phyloP scores from a whole-genome alignment of 2,329 filamentous ascomycete species.

The Xylaria arbuscula region DNA sequence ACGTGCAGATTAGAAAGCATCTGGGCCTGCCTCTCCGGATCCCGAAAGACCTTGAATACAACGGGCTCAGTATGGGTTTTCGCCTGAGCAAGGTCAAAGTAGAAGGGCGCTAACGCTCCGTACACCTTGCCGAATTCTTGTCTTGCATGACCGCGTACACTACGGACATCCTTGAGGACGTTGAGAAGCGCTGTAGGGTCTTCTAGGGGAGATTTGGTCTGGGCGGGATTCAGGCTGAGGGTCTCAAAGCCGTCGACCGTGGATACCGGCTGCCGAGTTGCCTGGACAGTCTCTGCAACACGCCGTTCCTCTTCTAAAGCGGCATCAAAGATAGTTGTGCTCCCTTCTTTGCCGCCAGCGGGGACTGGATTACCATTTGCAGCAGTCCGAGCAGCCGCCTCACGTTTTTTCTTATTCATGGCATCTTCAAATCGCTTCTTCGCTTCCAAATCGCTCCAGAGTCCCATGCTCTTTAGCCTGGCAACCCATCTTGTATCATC shows the following conservation, averaged over 20 bases:
- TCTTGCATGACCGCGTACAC: slow-evolving; percentile 84
- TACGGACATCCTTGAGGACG: slow-evolving; percentile 76
- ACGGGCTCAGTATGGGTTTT: slow-evolving; percentile 81
- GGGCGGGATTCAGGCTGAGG: slow-evolving; percentile 65
- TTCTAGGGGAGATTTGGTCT: slow-evolving; percentile 59
- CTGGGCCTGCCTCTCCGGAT: slow-evolving; percentile 89
- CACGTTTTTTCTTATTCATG: slow-evolving; percentile 68
- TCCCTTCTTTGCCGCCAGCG: slow-evolving; percentile 46
- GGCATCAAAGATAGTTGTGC: slow-evolving; percentile 79
- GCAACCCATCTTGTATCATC: slow-evolving; percentile 97
- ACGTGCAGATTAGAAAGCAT: slow-evolving; percentile 84
- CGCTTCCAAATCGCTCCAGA: slow-evolving; percentile 92
- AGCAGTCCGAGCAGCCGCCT: slow-evolving; percentile 58
- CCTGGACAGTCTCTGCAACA: slow-evolving; percentile 52
- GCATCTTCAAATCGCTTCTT: slow-evolving; percentile 81
- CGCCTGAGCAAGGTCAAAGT: slow-evolving; percentile 80
- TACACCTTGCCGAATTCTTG: slow-evolving; percentile 94
- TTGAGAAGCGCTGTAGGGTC: slow-evolving; percentile 74
- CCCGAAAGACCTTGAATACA: slow-evolving; percentile 86
- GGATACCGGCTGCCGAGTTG: slow-evolving; percentile 46
- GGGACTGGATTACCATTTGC: slow-evolving; percentile 38
- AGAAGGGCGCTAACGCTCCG: slow-evolving; percentile 87
- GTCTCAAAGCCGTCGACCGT: slow-evolving; percentile 81
- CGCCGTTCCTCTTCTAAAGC: slow-evolving; percentile 72
- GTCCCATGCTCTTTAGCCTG: slow-evolving; percentile 84